Evolutionary conservation across 352 stramenopile species (phyloP), one percentile per base, ranked within the genome.

Genomic region (Globisporangium irregulare): DNA sequence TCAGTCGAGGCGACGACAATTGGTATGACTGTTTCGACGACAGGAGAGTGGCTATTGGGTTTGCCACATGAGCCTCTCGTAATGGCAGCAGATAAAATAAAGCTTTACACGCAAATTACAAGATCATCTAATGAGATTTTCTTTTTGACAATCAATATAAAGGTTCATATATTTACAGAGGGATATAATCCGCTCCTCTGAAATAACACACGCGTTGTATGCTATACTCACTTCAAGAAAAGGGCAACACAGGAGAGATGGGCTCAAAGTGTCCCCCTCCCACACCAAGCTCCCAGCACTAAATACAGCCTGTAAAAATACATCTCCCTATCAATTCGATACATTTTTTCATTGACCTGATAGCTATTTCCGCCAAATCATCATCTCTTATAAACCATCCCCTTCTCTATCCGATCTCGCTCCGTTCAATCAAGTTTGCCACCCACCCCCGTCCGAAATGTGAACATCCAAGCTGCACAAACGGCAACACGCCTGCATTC

Each of bases 171-270:
- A 24, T 22, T 51, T 24, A 24, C 1, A 24, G 6, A 51, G 18
- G 43, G 9, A 6, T 24, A 4, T 0, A n/a, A n/a, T 50, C 6
- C 4, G 5, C 4, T 6, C n/a, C 29, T 48, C 56, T 62, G 56
- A 62, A 62, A 62, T 50, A 62, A 34, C 56, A 62, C 56, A 50
- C 56, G 56, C 20, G 22, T 61, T 61, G 55, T 61, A 61, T 61
- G 20, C 8, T n/a, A 62, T 50, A 62, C 56, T 62, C 32, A 34
- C 56, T 62, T 62, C 56, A 62, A 62, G 56, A 48, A 62, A 62
- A 48, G 9, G 1, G n/a, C 56, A 50, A 62, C 32, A n/a, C 56
- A 62, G 56, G 32, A 20, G 32, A 62, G 56, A 62, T 62, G 56
- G 27, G 50, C 50, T 8, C 50, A 10, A 14, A 8, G 1, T 27